phyloP scores from a whole-genome alignment of 2,329 filamentous ascomycete genomes.

The Allantophomopsis lycopodina region DNA sequence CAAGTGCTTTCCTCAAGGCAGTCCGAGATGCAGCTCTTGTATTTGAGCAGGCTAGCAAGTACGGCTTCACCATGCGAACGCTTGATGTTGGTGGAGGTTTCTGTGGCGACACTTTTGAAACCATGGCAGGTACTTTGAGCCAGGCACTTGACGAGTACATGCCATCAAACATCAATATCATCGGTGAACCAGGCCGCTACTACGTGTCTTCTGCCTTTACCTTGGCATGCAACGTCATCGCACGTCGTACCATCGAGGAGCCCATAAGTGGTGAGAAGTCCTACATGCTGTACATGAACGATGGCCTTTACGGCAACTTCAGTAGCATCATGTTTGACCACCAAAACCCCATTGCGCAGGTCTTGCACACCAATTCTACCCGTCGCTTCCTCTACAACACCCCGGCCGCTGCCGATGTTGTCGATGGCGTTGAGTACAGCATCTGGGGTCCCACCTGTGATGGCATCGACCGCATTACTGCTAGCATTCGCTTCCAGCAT shows the following conservation, averaged over 20 bases:
- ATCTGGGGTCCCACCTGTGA: slow-evolving; percentile 98
- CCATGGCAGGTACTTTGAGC: slow-evolving; percentile 71
- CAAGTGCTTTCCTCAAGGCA: slow-evolving; percentile 80
- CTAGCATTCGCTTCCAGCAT: slow-evolving; percentile 63
- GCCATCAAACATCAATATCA: slow-evolving; percentile 64
- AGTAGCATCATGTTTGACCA: slow-evolving; percentile 99
- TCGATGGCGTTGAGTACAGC: slow-evolving; percentile 64
- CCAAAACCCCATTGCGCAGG: slow-evolving; percentile 75
- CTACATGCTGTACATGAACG: slow-evolving; percentile 97
- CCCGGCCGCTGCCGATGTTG: slow-evolving; percentile 29
- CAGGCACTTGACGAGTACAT: slow-evolving; percentile 79
- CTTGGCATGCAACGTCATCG: slow-evolving; percentile 89
- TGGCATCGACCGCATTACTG: slow-evolving; percentile 87
- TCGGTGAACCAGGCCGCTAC: slow-evolving; percentile 92
- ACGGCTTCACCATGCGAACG: slow-evolving; percentile 73
- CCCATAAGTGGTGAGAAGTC: slow-evolving; percentile 50
- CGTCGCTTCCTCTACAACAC: slow-evolving; percentile 44
- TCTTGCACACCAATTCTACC: slow-evolving; percentile 45
- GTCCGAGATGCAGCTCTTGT: slow-evolving; percentile 80
- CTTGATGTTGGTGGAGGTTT: slow-evolving; percentile 94
- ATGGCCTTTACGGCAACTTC: slow-evolving; percentile 96
- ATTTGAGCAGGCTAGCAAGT: slow-evolving; percentile 67
- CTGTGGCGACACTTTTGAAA: slow-evolving; percentile 78
- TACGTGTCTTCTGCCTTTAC: slow-evolving; percentile 92
- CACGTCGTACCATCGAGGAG: slow-evolving; percentile 75